Conservation (phyloP, 495 filamentous ascomycete species). For the Lichina pygmaea region DNA sequence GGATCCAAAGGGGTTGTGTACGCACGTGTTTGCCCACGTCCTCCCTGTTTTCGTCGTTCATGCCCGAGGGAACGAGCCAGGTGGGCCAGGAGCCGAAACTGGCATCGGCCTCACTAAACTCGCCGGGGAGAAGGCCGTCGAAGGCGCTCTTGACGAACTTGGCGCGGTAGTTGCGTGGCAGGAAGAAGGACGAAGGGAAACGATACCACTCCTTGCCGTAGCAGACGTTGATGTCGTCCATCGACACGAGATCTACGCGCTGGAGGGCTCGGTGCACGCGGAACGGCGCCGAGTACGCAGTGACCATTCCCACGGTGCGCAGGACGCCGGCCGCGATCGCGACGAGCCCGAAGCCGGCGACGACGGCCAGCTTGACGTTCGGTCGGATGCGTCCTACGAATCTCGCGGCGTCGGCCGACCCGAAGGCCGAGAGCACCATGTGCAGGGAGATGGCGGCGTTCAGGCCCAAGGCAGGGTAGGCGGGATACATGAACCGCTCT, state of each 20-base stretch:
- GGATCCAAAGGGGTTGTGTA: background rate
- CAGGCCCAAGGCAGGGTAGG: constrained; percentile 76
- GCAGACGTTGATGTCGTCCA: constrained; percentile 39
- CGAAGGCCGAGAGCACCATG: constrained; percentile 35
- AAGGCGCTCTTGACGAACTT: constrained; percentile 84
- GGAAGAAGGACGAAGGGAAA: constrained; percentile 78
- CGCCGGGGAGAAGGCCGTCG: constrained; percentile 65
- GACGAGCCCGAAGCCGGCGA: constrained; percentile 23
- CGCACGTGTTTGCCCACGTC: constrained; percentile 70
- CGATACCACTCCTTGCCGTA: constrained; percentile 97
- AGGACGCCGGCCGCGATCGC: constrained; percentile 37
- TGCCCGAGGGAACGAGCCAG: constrained; percentile 52
- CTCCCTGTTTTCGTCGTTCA: constrained; percentile 83
- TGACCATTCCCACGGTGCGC: constrained; percentile 55
- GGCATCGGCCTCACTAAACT: constrained; percentile 48
- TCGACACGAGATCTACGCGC: constrained; percentile 19
- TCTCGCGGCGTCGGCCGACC: constrained; percentile 26
- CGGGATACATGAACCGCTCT: constrained; percentile 95
- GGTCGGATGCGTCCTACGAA: constrained; percentile 36
- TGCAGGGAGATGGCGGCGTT: constrained; percentile 75
- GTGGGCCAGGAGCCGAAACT: constrained; percentile 37
- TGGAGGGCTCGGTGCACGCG: constrained; percentile 38
- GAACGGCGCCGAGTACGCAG: constrained; percentile 66
- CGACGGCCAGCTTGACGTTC: constrained; percentile 34
- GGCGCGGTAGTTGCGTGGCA: constrained; percentile 50